These are phyloP conservation scores for Oenanthe sinensis DNA, from an alignment of 129 eudicot species.

Conservation along the genomic window DNA sequence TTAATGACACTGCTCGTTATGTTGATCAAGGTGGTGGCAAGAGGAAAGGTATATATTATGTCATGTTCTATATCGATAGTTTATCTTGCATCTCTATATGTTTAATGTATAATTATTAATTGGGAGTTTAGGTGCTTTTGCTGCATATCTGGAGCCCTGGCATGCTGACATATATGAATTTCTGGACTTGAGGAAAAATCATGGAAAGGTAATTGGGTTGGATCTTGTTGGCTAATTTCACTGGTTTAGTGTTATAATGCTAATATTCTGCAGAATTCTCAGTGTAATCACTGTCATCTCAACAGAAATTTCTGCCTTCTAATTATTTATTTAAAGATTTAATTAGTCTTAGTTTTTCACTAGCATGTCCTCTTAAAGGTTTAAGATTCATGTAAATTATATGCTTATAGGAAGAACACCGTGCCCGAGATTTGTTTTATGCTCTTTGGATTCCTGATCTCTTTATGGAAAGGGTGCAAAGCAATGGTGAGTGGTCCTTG, in stretches of 20 bases:
- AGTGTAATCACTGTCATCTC: neutral
- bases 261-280: neutral
- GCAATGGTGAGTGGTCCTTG: slow-evolving; percentile 54
- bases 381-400: neutral
- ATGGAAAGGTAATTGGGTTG: slow-evolving; percentile 51
- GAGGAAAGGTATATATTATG: slow-evolving; percentile 41
- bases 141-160: slow-evolving; percentile 70
- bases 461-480: slow-evolving; percentile 59
- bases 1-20: slow-evolving; percentile 56
- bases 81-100: neutral
- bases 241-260: neutral
- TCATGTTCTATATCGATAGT: neutral
- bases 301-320: neutral
- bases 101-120: neutral
- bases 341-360: neutral
- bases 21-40: slow-evolving; percentile 79
- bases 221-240: neutral
- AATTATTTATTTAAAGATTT: neutral
- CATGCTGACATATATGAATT: slow-evolving; percentile 60
- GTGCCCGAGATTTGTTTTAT: slow-evolving; percentile 54
- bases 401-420: slow-evolving; percentile 49
- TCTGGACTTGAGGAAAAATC: slow-evolving; percentile 56
- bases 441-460: slow-evolving; percentile 78
- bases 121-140: slow-evolving; percentile 49
- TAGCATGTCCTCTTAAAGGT: neutral